Percentiles rank a stretch among this genome's conserved stretches.
phyloP scores from a whole-genome alignment of 176 grass and related monocot species.

The Avena sativa region DNA sequence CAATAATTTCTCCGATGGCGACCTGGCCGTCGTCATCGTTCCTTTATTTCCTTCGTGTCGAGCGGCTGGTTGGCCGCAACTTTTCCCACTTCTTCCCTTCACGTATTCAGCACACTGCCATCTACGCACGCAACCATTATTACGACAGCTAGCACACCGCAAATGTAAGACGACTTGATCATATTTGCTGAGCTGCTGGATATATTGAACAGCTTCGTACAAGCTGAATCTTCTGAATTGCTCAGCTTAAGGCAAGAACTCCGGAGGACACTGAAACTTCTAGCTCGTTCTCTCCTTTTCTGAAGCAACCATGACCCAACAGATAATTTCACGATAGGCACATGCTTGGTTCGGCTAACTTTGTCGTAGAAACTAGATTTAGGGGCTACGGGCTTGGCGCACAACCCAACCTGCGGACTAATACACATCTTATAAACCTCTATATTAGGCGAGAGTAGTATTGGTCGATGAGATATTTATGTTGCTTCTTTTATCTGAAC shows the following conservation, averaged over 20 bases:
- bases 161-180: not conserved
- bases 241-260: not conserved
- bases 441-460: too few species aligned
- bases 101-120: not conserved
- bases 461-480: too few species aligned
- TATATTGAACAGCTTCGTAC: not conserved
- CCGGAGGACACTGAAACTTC: not conserved
- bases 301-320: not conserved
- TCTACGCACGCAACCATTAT: not conserved
- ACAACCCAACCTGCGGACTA: too few species aligned
- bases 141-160: not conserved
- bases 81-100: not conserved
- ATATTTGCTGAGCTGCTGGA: not conserved
- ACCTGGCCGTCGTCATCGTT: constrained; percentile 29
- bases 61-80: not conserved
- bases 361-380: not conserved
- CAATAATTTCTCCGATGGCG: constrained; percentile 41
- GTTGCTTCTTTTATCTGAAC: too few species aligned
- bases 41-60: not conserved
- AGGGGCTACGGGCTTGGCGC: too few species aligned
- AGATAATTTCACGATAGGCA: not conserved
- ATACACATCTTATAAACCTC: too few species aligned
- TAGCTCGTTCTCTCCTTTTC: not conserved
- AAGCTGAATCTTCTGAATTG: not conserved
- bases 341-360: not conserved